phyloP scores from a whole-genome alignment of 768 basidiomycete species.

The Amanita pallidorosea region DNA sequence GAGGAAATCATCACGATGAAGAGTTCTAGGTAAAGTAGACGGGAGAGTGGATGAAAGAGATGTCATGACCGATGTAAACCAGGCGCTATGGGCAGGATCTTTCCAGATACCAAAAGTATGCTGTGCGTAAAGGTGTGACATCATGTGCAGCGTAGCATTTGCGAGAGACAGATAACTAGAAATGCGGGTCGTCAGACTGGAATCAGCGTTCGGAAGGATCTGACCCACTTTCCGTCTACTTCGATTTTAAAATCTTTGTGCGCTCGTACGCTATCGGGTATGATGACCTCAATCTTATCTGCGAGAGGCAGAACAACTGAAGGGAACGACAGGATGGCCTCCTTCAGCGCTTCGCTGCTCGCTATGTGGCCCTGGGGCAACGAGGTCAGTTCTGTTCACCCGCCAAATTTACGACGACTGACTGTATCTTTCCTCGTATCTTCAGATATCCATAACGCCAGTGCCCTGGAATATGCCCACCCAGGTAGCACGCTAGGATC shows the following conservation, averaged over 20 bases:
- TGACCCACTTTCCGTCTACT: conserved; percentile 51
- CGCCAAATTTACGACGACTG: neutral
- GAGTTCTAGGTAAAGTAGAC: conserved; percentile 23
- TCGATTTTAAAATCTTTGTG: conserved; percentile 61
- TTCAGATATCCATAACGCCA: conserved; percentile 50
- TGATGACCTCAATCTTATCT: conserved; percentile 68
- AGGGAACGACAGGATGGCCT: conserved; percentile 73
- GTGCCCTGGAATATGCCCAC: conserved; percentile 60
- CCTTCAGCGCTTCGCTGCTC: conserved; percentile 58
- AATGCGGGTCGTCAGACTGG: neutral
- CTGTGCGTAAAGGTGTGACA: conserved; percentile 82
- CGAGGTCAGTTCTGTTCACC: neutral
- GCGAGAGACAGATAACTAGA: conserved; percentile 28
- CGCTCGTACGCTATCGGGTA: conserved; percentile 46
- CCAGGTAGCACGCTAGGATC: conserved; percentile 65
- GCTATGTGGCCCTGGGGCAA: conserved; percentile 34
- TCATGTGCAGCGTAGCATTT: conserved; percentile 53
- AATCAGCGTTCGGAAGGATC: neutral
- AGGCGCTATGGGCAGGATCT: conserved; percentile 44
- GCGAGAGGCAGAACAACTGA: conserved; percentile 73
- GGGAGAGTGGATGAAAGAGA: conserved; percentile 29
- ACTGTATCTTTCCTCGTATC: conserved; percentile 32
- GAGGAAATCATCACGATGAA: conserved; percentile 21
- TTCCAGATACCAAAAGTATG: conserved; percentile 80
- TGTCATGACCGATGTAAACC: conserved; percentile 57